Base-by-base conservation (phyloP, 352 stramenopile species). In the Thraustochytrium sp. region DNA sequence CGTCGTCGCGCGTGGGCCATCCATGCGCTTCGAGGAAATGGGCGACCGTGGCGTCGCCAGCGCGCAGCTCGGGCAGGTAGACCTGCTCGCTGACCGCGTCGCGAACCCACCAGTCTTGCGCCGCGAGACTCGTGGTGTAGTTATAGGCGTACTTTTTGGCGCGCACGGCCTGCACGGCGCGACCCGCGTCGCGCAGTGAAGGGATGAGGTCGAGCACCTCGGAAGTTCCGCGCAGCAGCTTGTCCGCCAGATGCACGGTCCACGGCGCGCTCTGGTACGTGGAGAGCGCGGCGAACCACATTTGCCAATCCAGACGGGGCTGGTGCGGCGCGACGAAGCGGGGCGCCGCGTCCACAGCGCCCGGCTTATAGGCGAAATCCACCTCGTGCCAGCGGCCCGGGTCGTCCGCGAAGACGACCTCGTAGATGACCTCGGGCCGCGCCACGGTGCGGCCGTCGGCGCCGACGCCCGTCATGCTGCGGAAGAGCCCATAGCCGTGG, bases 271-370 rank as follows among this genome's bases (percentile, higher is more conserved):
- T 80, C 36, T 95, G 88, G 80, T 95, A 94, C 42, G 87, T 88
- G 0, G 89, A 89, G 2, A 97, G 82, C 0, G 93, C 92, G 8
- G 92, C 94, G 86, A 97, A 97, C 91, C 92, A 96, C 92, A 97
- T 94, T 85, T 95, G 91, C 93, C 93, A 97, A 72, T 97, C 93
- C 46, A 97, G 86, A 61, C 93, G 88, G 23, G 93, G 92, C 75
- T 82, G 92, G 89, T 93, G 85, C 3, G 89, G 88, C 44, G 86
- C 87, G 21, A 90, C 84, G 63, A 88, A 89, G 54, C 40, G 56
- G 53, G 90, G 89, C 1, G 68, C 26, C 21, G 38, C 8, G 37
- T 76, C 73, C 11, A 88, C 82, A 40, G 91, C 86, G 4, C 91
- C 91, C 1, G 94, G 94, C 77, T 97, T 97, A 87, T 91, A 95